phyloP scores from a whole-genome alignment of 371 early-diverging fungal species.

The Fennellomyces sp. region DNA sequence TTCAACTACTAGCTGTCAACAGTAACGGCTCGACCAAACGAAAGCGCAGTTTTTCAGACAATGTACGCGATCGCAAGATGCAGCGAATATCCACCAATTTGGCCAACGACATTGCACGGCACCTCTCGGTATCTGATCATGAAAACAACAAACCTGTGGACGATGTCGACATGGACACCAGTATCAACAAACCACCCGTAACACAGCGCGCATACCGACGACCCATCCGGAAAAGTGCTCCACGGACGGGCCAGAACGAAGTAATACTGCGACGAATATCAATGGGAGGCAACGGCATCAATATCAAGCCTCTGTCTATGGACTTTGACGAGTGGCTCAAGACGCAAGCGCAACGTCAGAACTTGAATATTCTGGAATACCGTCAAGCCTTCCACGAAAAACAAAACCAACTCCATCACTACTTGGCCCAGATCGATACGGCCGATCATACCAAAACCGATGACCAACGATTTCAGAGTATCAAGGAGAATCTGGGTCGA shows the following conservation, averaged over 20 bases:
- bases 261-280: neutral
- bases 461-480: slow-evolving; percentile 23
- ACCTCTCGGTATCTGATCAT: slow-evolving; percentile 32
- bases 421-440: slow-evolving; percentile 18
- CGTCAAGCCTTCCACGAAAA: slow-evolving; percentile 17
- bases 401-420: slow-evolving; percentile 27
- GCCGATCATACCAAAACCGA: slow-evolving; percentile 19
- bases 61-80: slow-evolving; percentile 39
- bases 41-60: slow-evolving; percentile 43
- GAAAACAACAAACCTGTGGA: neutral
- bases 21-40: slow-evolving; percentile 25
- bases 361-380: slow-evolving; percentile 13
- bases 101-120: slow-evolving; percentile 50
- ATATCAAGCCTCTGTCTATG: neutral
- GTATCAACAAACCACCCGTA: neutral
- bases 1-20: neutral
- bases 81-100: slow-evolving; percentile 40
- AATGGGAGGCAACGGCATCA: neutral
- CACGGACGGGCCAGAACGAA: neutral
- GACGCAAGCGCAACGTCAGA: slow-evolving; percentile 21
- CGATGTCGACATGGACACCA: slow-evolving; percentile 19
- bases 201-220: neutral
- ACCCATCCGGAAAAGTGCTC: neutral
- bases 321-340: slow-evolving; percentile 24
- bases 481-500: slow-evolving; percentile 26